Evolutionary conservation across 1,284 basidiomycete genomes (phyloP).

Genomic region (Pseudozyma thailandica): DNA sequence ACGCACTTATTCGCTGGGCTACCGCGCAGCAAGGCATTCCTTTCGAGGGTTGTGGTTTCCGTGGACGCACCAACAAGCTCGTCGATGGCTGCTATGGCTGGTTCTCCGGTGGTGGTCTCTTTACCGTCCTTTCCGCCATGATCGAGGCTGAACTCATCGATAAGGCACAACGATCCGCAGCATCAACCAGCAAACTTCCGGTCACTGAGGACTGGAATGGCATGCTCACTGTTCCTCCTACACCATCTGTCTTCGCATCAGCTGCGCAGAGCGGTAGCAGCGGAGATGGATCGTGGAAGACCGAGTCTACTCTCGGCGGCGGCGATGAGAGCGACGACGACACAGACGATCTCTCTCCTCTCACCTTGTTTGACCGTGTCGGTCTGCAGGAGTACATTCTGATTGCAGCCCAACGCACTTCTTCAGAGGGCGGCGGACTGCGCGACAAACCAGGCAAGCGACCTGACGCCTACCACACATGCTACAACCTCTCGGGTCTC

Average conservation of each 20-base stretch:
- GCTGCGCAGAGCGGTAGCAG: conserved; percentile 7
- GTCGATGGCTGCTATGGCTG: conserved; percentile 99
- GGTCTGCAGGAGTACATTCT: conserved; percentile 90
- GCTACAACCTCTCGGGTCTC: conserved; percentile 66
- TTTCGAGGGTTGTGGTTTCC: conserved; percentile 89
- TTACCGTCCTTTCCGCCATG: conserved; percentile 79
- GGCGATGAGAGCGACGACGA: conserved; percentile 16
- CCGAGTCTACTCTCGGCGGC: conserved; percentile 22
- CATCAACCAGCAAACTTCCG: conserved; percentile 37
- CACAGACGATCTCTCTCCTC: conserved; percentile 27
- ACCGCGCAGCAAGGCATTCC: conserved; percentile 85
- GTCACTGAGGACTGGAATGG: conserved; percentile 35
- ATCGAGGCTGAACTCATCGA: conserved; percentile 69
- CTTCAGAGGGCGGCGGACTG: conserved; percentile 75
- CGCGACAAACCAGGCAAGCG: conserved; percentile 95
- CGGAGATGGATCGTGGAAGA: conserved; percentile 30
- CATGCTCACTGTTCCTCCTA: conserved; percentile 33
- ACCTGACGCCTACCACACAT: conserved; percentile 67
- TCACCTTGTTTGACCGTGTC: conserved; percentile 66
- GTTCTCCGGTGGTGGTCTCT: conserved; percentile 92
- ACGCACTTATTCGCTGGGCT: conserved; percentile 81
- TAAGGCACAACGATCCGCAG: conserved; percentile 16
- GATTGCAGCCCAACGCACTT: conserved; percentile 81
- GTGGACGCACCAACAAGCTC: conserved; percentile 93
- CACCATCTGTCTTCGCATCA: conserved; percentile 8